Base-by-base conservation (phyloP, 345 rosid genomes). In the Litchi chinensis region DNA sequence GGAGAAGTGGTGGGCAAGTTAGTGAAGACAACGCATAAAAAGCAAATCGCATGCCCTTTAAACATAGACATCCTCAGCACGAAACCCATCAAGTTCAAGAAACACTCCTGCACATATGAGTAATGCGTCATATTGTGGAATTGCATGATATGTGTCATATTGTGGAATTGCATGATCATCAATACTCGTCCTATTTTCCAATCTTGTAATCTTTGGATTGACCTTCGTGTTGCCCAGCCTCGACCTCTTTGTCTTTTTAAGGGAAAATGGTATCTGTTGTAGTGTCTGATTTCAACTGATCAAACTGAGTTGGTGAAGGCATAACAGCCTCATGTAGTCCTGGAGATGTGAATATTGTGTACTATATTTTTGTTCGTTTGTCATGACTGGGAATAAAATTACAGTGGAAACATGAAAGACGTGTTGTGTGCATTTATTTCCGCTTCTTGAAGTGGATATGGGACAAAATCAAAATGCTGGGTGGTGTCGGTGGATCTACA, bases 1-100 rank as follows among this genome's bases (percentile, higher is more conserved):
- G 95, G 95, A 10, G 75, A 94, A 68, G 98, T 92, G 80, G 94
- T 94, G 28, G 98, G 98, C 46, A 92, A 90, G 82, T 78, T 94
- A 59, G 95, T 94, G 80, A 85, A 90, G 76, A 85, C 92, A 3
- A 89, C 84, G 81, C 98, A 92, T 80, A 60, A 77, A 68, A 90
- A 76, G 78, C 85, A 40, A 68, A 82, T 94, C 22, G 48, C 88
- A 24, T 92, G 98, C 81, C 86, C 94, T n/a, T 69, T 91, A 71
- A 87, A 81, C 37, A 78, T 93, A 12, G 91, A 94, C 68, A 82
- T 90, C 63, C 89, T 82, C 48, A 86, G 79, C 71, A 80, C 65
- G 65, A 90, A 89, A 68, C 91, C 91, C 68, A 87, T 90, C 82
- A 84, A 67, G 74, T 87, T 94, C 90, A 88, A 85, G 77, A 80